Conservation (phyloP, 2,329 filamentous ascomycete genomes). For the Hypocrella siamensis region DNA sequence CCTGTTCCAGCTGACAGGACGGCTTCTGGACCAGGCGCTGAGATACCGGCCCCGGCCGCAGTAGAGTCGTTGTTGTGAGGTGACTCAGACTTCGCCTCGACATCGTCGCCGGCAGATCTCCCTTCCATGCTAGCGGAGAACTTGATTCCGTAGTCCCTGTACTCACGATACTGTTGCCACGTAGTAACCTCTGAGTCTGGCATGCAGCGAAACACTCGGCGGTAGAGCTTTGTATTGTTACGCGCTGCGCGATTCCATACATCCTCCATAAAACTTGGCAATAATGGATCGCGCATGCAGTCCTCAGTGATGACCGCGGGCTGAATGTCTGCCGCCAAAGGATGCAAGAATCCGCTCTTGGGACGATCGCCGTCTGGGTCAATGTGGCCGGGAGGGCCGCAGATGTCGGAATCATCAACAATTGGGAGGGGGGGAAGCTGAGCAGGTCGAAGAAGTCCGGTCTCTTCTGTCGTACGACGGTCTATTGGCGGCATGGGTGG, state of each 20-base stretch:
- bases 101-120: slow-evolving; percentile 35
- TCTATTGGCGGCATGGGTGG: slow-evolving; percentile 42
- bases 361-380: slow-evolving; percentile 35
- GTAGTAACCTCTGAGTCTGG: slow-evolving; percentile 87
- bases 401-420: slow-evolving; percentile 68
- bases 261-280: slow-evolving; percentile 68
- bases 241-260: slow-evolving; percentile 76
- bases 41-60: slow-evolving; percentile 23
- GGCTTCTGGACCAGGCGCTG: slow-evolving; percentile 23
- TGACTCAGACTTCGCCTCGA: slow-evolving; percentile 25
- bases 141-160: slow-evolving; percentile 56
- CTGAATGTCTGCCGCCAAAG: slow-evolving; percentile 51
- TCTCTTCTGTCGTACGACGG: slow-evolving; percentile 46
- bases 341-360: slow-evolving; percentile 28
- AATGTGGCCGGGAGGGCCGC: slow-evolving; percentile 48
- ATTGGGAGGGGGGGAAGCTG: slow-evolving; percentile 56
- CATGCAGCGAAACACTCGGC: slow-evolving; percentile 90
- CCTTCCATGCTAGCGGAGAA: slow-evolving; percentile 55
- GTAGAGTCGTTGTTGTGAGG: slow-evolving; percentile 13
- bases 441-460: slow-evolving; percentile 51
- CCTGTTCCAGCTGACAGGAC: slow-evolving; percentile 18
- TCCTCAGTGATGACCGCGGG: slow-evolving; percentile 66
- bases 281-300: slow-evolving; percentile 86
- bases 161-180: slow-evolving; percentile 88
- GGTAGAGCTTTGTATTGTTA: slow-evolving; percentile 92